A percentile compares a stretch with the other conserved stretches of the same genome.
Evolutionary conservation across 257 asterid species (phyloP).

Genomic region (Vinca minor): DNA sequence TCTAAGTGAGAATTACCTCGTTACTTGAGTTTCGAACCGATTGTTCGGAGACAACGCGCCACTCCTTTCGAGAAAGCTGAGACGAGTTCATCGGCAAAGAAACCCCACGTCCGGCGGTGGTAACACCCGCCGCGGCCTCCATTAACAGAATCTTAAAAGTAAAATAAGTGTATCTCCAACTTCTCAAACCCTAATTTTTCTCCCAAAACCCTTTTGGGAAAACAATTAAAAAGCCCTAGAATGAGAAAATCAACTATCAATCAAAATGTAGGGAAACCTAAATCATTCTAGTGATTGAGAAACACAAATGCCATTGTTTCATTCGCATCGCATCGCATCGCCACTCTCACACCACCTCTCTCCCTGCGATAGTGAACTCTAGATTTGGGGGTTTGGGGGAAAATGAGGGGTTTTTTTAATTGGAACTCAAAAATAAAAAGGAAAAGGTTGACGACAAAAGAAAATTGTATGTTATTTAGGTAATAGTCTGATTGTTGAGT

Average conservation of each 20-base stretch:
- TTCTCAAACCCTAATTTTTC: conserved; percentile 21
- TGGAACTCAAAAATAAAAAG: background rate
- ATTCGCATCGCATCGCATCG: background rate
- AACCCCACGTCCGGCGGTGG: conserved; percentile 52
- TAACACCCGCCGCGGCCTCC: conserved; percentile 67
- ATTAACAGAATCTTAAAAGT: conserved; percentile 20
- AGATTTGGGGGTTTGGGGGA: no score
- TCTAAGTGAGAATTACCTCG: conserved; percentile 40
- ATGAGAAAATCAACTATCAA: background rate
- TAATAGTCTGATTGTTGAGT: no score
- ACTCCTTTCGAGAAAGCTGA: conserved; percentile 71
- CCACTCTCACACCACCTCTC: background rate
- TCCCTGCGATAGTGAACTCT: background rate
- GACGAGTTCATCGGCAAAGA: conserved; percentile 40
- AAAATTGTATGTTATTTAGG: no score
- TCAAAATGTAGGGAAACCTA: background rate
- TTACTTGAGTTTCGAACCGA: conserved; percentile 46
- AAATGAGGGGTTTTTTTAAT: background rate
- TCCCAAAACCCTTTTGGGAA: conserved; percentile 1
- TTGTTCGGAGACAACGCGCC: conserved; percentile 78
- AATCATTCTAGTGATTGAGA: background rate
- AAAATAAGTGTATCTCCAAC: conserved; percentile 8
- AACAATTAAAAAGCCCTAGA: no score
- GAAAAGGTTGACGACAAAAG: conserved; percentile 3
- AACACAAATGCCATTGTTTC: background rate